Percentiles rank a stretch among this genome's conserved stretches.
Conservation (phyloP, 2,329 filamentous ascomycete species). For the Aschersonia sp. region DNA sequence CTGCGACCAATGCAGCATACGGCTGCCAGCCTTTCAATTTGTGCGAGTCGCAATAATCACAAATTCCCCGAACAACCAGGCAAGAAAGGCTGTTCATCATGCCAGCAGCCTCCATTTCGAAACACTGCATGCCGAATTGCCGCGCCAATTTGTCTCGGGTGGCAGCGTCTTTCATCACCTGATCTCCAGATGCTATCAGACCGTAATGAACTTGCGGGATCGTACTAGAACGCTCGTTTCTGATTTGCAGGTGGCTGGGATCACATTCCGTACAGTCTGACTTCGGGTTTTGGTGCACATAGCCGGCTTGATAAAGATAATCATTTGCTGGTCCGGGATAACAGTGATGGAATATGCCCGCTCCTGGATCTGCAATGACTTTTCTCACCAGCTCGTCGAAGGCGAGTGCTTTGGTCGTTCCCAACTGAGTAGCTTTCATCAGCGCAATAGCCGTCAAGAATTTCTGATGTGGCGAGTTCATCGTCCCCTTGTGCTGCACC, state of each 20-base stretch:
- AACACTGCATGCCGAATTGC: not conserved
- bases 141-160: not conserved
- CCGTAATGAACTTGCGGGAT: not conserved
- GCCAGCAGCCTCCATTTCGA: slow-evolving; percentile 16
- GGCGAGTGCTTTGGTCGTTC: not conserved
- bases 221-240: not conserved
- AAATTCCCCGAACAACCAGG: slow-evolving; percentile 20
- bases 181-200: not conserved
- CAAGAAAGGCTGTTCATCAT: slow-evolving; percentile 11
- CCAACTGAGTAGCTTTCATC: not conserved
- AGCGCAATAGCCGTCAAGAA: not conserved
- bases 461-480: not conserved
- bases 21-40: slow-evolving; percentile 9
- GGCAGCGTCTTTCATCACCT: not conserved
- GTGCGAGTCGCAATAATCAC: slow-evolving; percentile 21
- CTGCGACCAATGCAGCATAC: not conserved
- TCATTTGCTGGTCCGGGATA: not conserved
- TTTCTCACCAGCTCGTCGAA: not conserved
- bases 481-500: not conserved
- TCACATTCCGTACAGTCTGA: not conserved
- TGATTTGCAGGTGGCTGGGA: not conserved
- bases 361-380: not conserved
- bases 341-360: not conserved
- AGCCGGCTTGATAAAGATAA: not conserved
- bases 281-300: not conserved